Base-by-base conservation (phyloP, 768 basidiomycete species). In the Agrocybe chaxingu region DNA sequence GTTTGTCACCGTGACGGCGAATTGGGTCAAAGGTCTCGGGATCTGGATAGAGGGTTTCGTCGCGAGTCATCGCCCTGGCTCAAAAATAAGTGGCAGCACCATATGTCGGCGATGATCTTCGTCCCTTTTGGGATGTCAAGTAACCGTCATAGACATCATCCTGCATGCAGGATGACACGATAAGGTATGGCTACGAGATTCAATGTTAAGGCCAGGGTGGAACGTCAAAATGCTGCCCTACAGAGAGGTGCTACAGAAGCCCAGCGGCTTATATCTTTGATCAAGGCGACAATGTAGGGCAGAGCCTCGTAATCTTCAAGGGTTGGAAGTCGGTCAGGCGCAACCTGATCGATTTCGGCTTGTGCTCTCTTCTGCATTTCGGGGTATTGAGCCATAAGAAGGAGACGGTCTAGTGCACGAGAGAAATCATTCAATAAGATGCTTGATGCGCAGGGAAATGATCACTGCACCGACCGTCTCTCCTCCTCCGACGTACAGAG, bases 241-340 rank as follows among this genome's bases (percentile, higher is more conserved):
- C 66, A 67, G 2, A 70, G 50, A 11, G 68, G 68, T n/a, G 59
- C 60, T 10, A 66, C 63, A 18, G 67, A 59, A 7, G 54, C 58
- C 69, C 68, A 70, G 35, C 74, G 66, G 18, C 73, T 46, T 8
- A 66, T 51, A 56, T 78, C 76, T 54, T 68, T 71, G 37, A 71
- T 51, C 3, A 77, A 42, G 6, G 74, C 74, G 3, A 50, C 53
- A 24, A 73, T 53, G 42, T 73, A 74, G 0, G 70, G 71, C 12
- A 75, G 50, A 1, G 54, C 47, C 5, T 60, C 53, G 2, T 57
- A 55, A 45, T 77, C 73, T 2, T 63, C 66, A n/a, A 68, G 47
- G 0, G 55, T 66, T 2, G 72, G 71, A 7, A 76, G 58, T 0
- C 71, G 63, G 19, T 62, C 59, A 9, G 45, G 46, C 6, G 69